Percentiles rank a stretch among this genome's conserved stretches.
These are phyloP conservation scores for Paulownia fortunei DNA, from an alignment of 257 asterid species.

Conservation along the genomic window DNA sequence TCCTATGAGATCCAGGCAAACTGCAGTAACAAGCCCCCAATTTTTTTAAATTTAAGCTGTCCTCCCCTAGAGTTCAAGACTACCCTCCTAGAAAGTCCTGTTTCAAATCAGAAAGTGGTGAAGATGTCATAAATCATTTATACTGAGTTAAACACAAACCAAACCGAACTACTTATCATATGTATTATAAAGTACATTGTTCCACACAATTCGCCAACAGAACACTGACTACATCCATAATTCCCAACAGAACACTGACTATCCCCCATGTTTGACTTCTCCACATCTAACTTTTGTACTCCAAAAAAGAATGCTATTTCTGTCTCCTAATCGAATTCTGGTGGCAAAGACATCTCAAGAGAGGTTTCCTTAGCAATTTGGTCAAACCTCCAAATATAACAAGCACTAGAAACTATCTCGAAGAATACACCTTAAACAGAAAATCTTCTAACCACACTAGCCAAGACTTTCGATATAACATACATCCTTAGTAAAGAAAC, in stretches of 20 bases:
- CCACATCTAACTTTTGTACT: not conserved
- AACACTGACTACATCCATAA: not conserved
- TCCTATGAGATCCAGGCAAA: constrained; percentile 10
- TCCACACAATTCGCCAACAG: constrained; percentile 3
- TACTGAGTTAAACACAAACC: not conserved
- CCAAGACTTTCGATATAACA: constrained; percentile 1
- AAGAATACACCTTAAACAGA: not conserved
- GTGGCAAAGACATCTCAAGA: constrained; percentile 2
- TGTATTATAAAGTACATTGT: not conserved
- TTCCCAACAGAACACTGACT: not conserved
- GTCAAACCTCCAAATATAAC: not conserved
- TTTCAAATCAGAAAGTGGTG: not conserved
- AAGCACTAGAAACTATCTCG: not conserved
- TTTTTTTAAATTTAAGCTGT: not conserved
- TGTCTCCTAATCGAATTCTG: constrained; percentile 1
- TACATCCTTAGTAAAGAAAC: not conserved
- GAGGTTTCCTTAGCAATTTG: constrained; percentile 20
- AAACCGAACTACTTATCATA: not conserved
- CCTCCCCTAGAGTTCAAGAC: not conserved
- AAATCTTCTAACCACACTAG: constrained; percentile 18
- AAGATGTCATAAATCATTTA: not conserved
- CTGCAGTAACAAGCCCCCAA: constrained; percentile 5
- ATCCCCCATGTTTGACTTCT: not conserved
- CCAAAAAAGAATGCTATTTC: not conserved
- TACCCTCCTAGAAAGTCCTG: not conserved